Evolutionary conservation across 148 eudicot genomes (phyloP), one percentile per base, ranked within the genome.

Genomic region (Salicornia ramosissima): DNA sequence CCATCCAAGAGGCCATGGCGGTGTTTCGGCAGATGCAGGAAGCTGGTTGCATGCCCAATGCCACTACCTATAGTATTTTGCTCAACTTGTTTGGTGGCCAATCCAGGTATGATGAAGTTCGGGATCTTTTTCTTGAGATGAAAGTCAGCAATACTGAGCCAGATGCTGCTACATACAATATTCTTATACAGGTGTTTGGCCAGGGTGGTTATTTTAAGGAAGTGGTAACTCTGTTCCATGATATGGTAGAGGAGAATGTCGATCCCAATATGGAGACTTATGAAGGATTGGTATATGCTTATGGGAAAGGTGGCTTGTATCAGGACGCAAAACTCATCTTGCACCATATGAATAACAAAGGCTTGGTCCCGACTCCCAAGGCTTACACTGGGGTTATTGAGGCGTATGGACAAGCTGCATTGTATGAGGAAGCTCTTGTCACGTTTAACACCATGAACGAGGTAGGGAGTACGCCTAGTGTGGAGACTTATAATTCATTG

Each of bases 171-270:
- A 93, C 98, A 16, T 93, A 93, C 72, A 93, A 93, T 71, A 88
- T 90, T 45, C 96, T 93, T 64, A 90, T 93, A 45, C 79, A 88
- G 76, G 98, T 93, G 43, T 93, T 90, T 65, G 94, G 98, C 11
- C 90, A 88, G 75, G 98, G 98, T 77, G 98, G 98, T 34, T 93
- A 93, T 75, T 93, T 88, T 63, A 90, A 93, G 85, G 98, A 93
- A 80, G 98, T 90, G 71, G 96, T 93, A 62, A 90, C 96, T 51
- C 76, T 93, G 80, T 93, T 90, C 65, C 88, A 90, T 78, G 98
- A 93, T 78, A 93, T 93, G 98, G 86, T 84, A 39, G 96, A 93
- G 77, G 98, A 93, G 78, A 86, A 84, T 60, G 84, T 93, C 24
- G 92, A 86, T 77, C 96, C 98, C 5, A 88, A 93, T 80, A 93